phyloP scores from a whole-genome alignment of 192 early-diverging fungal genomes.

The Gryganskiella cystojenkinii region DNA sequence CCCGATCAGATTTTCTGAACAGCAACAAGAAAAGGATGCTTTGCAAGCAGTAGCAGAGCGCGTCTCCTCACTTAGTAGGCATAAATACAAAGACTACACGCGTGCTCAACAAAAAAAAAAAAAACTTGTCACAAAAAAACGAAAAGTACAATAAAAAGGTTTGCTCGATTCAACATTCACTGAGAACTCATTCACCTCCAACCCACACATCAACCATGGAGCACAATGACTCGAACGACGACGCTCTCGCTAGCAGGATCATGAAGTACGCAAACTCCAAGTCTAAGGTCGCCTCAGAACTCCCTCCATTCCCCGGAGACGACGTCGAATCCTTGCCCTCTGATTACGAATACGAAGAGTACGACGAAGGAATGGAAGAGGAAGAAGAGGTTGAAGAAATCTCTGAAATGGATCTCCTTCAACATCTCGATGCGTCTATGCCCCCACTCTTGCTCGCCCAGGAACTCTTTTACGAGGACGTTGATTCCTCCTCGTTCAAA shows the following conservation, averaged over 20 bases:
- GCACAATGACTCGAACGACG: conserved; percentile 27
- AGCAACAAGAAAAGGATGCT: not conserved
- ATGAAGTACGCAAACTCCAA: conserved; percentile 43
- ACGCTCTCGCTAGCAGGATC: conserved; percentile 51
- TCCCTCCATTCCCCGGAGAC: conserved; percentile 61
- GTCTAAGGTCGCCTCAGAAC: conserved; percentile 25
- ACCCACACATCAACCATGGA: conserved; percentile 24
- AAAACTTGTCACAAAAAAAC: no score
- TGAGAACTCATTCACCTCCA: no score
- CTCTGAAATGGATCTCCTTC: conserved; percentile 58
- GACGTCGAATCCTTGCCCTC: conserved; percentile 62
- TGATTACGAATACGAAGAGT: conserved; percentile 62
- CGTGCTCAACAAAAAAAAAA: conserved; percentile 3
- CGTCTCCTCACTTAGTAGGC: no score
- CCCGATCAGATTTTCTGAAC: not conserved
- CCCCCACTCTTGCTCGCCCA: conserved; percentile 53
- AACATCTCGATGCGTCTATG: conserved; percentile 54
- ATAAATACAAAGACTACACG: not conserved
- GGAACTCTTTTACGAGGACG: conserved; percentile 58
- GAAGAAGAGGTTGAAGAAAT: conserved; percentile 65
- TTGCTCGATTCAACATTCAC: no score
- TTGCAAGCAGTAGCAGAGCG: no score
- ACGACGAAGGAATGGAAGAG: conserved; percentile 55
- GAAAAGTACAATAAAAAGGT: no score
- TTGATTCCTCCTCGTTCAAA: conserved; percentile 44